Evolutionary conservation across 148 eudicot species (phyloP).

Genomic region (Euryodendron excelsum): DNA sequence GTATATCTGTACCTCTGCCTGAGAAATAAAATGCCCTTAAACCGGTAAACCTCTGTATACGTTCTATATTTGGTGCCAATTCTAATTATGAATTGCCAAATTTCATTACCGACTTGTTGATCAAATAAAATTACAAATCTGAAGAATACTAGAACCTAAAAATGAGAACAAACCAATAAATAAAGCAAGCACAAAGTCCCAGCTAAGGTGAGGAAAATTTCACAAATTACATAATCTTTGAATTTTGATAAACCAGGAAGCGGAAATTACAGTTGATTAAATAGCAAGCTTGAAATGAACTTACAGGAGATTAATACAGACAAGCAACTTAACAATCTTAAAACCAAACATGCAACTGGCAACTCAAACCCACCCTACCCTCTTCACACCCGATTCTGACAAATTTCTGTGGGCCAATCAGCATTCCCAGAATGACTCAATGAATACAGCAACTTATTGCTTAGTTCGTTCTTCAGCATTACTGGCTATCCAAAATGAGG

Average conservation of each 20-base stretch:
- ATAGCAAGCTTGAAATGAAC: too few relatives aligned
- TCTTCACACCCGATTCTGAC: too few relatives aligned
- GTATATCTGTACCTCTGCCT: too few relatives aligned
- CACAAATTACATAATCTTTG: not conserved
- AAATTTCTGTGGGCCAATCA: not conserved
- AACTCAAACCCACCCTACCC: not conserved
- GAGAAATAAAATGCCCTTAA: too few relatives aligned
- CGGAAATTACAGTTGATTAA: not conserved
- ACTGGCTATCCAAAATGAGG: conserved; percentile 27
- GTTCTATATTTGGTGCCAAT: too few relatives aligned
- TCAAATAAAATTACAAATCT: not conserved
- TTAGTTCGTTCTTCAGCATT: too few relatives aligned
- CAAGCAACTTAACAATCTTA: not conserved
- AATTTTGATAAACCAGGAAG: not conserved
- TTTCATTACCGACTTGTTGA: too few relatives aligned
- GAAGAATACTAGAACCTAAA: not conserved
- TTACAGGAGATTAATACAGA: not conserved
- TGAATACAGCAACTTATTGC: not conserved
- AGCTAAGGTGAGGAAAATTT: not conserved
- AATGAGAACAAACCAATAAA: not conserved
- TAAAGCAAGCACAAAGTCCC: not conserved
- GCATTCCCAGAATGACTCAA: not conserved
- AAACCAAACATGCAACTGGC: not conserved
- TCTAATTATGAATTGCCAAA: too few relatives aligned
- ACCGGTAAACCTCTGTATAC: too few relatives aligned